These are phyloP conservation scores for Begonia loranthoides DNA, from an alignment of 306 rosid genomes.

Conservation along the genomic window DNA sequence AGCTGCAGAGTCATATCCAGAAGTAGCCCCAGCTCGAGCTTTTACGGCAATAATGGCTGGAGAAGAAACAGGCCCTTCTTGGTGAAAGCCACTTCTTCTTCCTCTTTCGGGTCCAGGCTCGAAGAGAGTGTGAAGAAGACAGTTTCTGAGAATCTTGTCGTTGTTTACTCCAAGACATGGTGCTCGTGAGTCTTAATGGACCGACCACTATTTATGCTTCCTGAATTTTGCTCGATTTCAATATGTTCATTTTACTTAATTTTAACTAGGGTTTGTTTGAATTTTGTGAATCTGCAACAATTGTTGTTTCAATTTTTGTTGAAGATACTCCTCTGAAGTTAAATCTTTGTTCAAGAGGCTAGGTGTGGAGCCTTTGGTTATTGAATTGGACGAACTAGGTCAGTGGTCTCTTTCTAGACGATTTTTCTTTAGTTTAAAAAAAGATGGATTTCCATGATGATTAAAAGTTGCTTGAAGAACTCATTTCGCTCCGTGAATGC, in stretches of 20 bases:
- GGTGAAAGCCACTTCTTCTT: slow-evolving; percentile 44
- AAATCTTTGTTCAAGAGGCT: slow-evolving; percentile 68
- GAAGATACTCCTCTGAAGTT: slow-evolving; percentile 80
- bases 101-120: slow-evolving; percentile 91
- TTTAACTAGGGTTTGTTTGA: background rate
- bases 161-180: slow-evolving; percentile 91
- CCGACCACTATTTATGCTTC: background rate
- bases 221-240: background rate
- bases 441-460: background rate
- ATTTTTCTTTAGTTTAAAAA: background rate
- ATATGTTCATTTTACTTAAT: background rate
- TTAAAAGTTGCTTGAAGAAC: background rate
- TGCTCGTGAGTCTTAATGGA: slow-evolving; percentile 51
- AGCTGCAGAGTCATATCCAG: slow-evolving; percentile 10
- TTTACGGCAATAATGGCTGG: slow-evolving; percentile 16
- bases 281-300: slow-evolving; percentile 6
- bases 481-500: no score
- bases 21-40: slow-evolving; percentile 7
- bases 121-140: slow-evolving; percentile 77
- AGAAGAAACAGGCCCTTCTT: slow-evolving; percentile 16
- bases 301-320: background rate
- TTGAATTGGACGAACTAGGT: slow-evolving; percentile 97
- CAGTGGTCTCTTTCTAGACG: slow-evolving; percentile 1
- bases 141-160: slow-evolving; percentile 52
- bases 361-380: slow-evolving; percentile 46